Evolutionary conservation across 495 filamentous ascomycete genomes (phyloP).

Genomic region (Pseudevernia furfuracea): DNA sequence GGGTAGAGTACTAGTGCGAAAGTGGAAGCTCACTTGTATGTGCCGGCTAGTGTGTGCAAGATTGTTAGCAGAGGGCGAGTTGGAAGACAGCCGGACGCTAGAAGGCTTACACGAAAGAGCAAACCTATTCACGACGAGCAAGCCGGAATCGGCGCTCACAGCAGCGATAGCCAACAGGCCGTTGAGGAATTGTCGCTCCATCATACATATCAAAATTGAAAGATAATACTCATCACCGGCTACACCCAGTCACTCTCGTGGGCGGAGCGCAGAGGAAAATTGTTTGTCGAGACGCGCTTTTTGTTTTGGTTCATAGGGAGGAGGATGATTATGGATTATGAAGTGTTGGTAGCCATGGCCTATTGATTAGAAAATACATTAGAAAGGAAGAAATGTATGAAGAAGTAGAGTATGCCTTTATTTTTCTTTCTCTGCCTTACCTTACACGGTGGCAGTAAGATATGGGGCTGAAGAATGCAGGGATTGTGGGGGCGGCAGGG

Average conservation of each 20-base stretch:
- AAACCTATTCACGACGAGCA: conserved; percentile 15
- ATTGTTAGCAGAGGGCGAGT: not conserved
- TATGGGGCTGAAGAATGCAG: too few relatives aligned
- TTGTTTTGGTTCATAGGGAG: not conserved
- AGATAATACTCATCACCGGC: not conserved
- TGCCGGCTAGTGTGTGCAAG: not conserved
- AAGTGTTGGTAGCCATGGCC: too few relatives aligned
- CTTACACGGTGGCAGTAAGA: too few relatives aligned
- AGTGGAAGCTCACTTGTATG: conserved; percentile 17
- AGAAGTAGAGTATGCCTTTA: too few relatives aligned
- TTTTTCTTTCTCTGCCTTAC: too few relatives aligned
- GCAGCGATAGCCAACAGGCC: conserved; percentile 3
- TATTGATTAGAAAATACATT: too few relatives aligned
- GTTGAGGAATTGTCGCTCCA: conserved; percentile 11
- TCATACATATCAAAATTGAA: not conserved
- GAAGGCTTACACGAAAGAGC: conserved; percentile 8
- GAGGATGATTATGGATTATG: too few relatives aligned
- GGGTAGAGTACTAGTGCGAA: not conserved
- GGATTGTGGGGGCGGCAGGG: too few relatives aligned
- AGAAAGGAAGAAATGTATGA: too few relatives aligned
- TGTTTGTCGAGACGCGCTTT: too few relatives aligned
- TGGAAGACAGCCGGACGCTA: too few relatives aligned
- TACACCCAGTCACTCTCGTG: not conserved
- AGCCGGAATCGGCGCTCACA: conserved; percentile 8
- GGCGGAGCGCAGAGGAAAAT: too few relatives aligned